These are phyloP conservation scores for Kazachstania bromeliacearum DNA, from an alignment of 805 yeast species.

Conservation along the genomic window DNA sequence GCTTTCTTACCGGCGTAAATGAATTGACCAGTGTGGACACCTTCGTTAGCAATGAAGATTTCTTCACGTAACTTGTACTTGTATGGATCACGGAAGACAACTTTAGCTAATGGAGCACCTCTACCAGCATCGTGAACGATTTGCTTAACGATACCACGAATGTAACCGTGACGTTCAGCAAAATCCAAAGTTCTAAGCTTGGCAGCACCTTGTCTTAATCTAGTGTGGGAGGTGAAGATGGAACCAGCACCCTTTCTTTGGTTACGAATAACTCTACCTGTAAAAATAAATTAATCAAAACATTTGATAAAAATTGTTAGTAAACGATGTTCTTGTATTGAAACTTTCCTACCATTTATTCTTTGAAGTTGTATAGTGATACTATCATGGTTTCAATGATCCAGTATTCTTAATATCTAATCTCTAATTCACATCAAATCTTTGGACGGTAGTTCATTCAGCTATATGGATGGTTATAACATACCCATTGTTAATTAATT, in stretches of 20 bases:
- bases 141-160: constrained; percentile 98
- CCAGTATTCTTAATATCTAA: too few species aligned
- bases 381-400: too few species aligned
- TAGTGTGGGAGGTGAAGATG: constrained; percentile 99
- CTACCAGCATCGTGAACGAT: constrained; percentile 99
- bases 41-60: constrained; percentile 98
- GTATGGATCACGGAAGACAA: constrained; percentile 99
- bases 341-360: too few species aligned
- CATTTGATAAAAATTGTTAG: too few species aligned
- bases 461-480: too few species aligned
- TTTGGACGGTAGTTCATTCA: too few species aligned
- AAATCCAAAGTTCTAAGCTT: constrained; percentile 97
- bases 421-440: too few species aligned
- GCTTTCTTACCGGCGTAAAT: constrained; percentile 98
- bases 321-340: too few species aligned
- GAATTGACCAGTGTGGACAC: constrained; percentile 98
- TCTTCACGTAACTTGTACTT: constrained; percentile 95
- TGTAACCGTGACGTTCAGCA: constrained; percentile 99
- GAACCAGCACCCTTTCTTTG: constrained; percentile 99
- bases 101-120: constrained; percentile 99
- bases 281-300: too few species aligned
- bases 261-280: constrained; percentile 99
- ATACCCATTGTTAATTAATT: constrained; percentile 6
- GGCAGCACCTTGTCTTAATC: constrained; percentile 99
- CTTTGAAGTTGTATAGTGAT: too few species aligned